Conservation (phyloP, 2,329 filamentous ascomycete genomes). For the Cladophialophora carrionii region DNA sequence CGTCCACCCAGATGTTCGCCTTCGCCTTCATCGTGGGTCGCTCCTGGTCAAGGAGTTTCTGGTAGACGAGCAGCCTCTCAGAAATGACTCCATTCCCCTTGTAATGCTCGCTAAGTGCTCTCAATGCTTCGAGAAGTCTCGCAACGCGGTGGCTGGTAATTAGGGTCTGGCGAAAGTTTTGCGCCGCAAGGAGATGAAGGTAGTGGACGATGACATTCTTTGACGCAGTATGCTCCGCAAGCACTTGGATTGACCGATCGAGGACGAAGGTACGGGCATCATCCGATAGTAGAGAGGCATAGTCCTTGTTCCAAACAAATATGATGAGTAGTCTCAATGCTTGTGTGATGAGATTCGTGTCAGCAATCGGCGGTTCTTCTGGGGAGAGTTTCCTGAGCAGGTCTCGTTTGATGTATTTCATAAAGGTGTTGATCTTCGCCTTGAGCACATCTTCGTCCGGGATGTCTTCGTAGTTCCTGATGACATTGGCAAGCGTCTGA, state of each 20-base stretch:
- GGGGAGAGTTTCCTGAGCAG: conserved; percentile 47
- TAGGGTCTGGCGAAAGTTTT: conserved; percentile 74
- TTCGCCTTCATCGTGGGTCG: conserved; percentile 71
- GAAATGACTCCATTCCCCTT: conserved; percentile 80
- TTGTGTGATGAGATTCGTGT: conserved; percentile 71
- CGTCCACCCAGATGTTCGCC: conserved; percentile 74
- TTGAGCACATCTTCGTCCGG: conserved; percentile 73
- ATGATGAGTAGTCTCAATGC: conserved; percentile 76
- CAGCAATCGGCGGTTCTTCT: conserved; percentile 58
- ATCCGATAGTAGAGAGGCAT: conserved; percentile 69
- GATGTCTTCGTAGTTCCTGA: conserved; percentile 80
- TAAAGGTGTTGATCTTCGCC: conserved; percentile 75
- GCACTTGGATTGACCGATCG: conserved; percentile 74
- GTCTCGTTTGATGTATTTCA: conserved; percentile 83
- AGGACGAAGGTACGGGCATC: conserved; percentile 81
- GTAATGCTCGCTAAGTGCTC: conserved; percentile 71
- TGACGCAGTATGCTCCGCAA: conserved; percentile 68
- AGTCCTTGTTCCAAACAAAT: conserved; percentile 73
- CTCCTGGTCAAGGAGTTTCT: conserved; percentile 72
- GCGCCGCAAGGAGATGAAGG: conserved; percentile 77
- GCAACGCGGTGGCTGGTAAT: conserved; percentile 58
- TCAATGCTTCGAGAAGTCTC: conserved; percentile 70
- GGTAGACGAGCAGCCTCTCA: conserved; percentile 77
- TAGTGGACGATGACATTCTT: conserved; percentile 80
- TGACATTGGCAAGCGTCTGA: conserved; percentile 71